Conservation (phyloP, 2,329 filamentous ascomycete species). For the Chrysoporthe austroafricana region DNA sequence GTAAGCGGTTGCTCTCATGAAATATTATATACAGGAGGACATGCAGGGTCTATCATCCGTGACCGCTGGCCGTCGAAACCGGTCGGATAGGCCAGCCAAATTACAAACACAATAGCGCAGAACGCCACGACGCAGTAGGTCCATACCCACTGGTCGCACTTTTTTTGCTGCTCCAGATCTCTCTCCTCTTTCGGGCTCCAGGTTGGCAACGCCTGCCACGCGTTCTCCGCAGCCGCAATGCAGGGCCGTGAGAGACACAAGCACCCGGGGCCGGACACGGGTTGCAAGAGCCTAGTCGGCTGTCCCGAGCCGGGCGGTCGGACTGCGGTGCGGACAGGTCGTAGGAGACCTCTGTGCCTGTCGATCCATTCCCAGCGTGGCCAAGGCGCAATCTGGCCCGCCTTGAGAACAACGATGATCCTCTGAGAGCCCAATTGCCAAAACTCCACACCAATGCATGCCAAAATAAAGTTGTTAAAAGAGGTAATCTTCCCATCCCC, state of each 20-base stretch:
- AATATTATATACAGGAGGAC: conserved; percentile 1
- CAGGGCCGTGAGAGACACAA: not conserved
- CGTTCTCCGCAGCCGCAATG: not conserved
- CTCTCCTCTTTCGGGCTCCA: not conserved
- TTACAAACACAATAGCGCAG: not conserved
- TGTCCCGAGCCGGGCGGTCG: not conserved
- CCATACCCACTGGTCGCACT: not conserved
- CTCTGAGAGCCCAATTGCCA: not conserved
- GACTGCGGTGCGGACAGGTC: not conserved
- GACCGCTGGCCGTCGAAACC: conserved; percentile 7
- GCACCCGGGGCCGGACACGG: not conserved
- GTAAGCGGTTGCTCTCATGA: not conserved
- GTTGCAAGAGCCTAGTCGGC: not conserved
- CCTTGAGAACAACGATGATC: not conserved
- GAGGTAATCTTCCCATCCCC: not conserved
- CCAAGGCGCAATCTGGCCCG: not conserved
- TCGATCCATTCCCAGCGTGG: conserved; percentile 13
- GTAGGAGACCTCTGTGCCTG: not conserved
- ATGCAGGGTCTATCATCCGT: not conserved
- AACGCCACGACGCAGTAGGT: not conserved
- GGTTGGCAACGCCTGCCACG: not conserved
- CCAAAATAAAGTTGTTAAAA: not conserved
- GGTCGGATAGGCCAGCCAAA: conserved; percentile 2
- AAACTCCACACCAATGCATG: conserved; percentile 6
- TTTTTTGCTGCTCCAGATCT: not conserved